These are phyloP conservation scores for Populus deltoides DNA, from an alignment of 345 rosid species.

Conservation along the genomic window DNA sequence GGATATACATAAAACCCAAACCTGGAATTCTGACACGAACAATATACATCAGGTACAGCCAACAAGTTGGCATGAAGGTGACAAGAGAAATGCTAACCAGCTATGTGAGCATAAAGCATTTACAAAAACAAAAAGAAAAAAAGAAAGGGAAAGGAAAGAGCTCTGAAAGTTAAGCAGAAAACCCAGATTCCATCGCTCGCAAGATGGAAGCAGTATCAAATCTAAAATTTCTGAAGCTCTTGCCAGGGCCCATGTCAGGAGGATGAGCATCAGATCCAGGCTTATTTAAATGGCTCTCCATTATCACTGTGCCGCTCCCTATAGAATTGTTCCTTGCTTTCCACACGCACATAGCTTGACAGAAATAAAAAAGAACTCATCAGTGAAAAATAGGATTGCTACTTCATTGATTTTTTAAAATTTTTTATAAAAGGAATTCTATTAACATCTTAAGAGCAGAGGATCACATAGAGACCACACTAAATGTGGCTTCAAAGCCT, in stretches of 20 bases:
- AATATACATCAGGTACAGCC: conserved; percentile 25
- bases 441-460: background rate
- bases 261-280: conserved; percentile 39
- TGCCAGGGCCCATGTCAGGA: conserved; percentile 52
- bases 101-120: conserved; percentile 16
- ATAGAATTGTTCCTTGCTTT: conserved; percentile 63
- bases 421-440: background rate
- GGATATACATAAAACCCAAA: conserved; percentile 32
- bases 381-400: background rate
- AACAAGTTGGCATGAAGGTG: conserved; percentile 4
- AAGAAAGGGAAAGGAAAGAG: background rate
- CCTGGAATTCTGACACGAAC: conserved; percentile 17
- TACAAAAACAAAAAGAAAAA: conserved; percentile 1
- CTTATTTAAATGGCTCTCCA: conserved; percentile 50
- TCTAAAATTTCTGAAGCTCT: conserved; percentile 65
- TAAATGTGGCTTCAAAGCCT: background rate
- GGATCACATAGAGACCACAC: conserved; percentile 1
- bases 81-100: conserved; percentile 21
- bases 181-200: conserved; percentile 60
- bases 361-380: conserved; percentile 3
- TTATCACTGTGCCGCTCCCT: conserved; percentile 46
- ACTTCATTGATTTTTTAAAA: background rate
- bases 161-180: conserved; percentile 5
- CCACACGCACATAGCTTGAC: conserved; percentile 65
- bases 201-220: conserved; percentile 55